phyloP scores from a whole-genome alignment of 2,329 filamentous ascomycete species.

The Pseudodiploospora longispora region DNA sequence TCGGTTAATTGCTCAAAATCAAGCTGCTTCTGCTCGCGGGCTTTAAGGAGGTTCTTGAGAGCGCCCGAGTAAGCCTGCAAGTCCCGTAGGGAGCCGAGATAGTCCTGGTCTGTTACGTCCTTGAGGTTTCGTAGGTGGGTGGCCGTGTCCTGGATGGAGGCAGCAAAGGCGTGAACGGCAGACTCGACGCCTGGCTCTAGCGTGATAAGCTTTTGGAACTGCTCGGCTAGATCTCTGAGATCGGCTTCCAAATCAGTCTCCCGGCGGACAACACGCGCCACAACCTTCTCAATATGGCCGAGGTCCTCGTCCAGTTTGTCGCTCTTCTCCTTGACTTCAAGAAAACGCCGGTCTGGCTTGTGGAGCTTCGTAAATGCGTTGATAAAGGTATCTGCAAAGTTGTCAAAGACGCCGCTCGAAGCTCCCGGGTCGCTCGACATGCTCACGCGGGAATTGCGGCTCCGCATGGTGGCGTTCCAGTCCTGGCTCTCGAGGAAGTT shows the following conservation, averaged over 20 bases:
- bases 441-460: constrained; percentile 59
- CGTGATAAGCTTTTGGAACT: constrained; percentile 87
- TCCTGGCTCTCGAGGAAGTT: constrained; percentile 87
- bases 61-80: constrained; percentile 93
- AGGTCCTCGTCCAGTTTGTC: constrained; percentile 94
- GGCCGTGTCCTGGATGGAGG: constrained; percentile 76
- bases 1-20: constrained; percentile 95
- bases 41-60: constrained; percentile 80
- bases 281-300: constrained; percentile 89
- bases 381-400: constrained; percentile 90
- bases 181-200: constrained; percentile 82
- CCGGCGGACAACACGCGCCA: constrained; percentile 78
- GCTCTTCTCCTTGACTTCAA: constrained; percentile 85
- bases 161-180: constrained; percentile 77
- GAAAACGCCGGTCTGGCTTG: constrained; percentile 88
- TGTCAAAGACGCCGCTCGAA: constrained; percentile 76
- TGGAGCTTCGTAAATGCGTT: constrained; percentile 96
- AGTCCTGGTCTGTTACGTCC: constrained; percentile 91
- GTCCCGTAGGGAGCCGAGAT: constrained; percentile 83
- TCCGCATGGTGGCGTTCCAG: constrained; percentile 94
- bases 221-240: constrained; percentile 80
- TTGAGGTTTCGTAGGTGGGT: constrained; percentile 71
- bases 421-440: constrained; percentile 36
- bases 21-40: constrained; percentile 93
- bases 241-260: constrained; percentile 84